Evolutionary conservation across 1,284 basidiomycete species (phyloP).

Genomic region (Trichosporon faecale): DNA sequence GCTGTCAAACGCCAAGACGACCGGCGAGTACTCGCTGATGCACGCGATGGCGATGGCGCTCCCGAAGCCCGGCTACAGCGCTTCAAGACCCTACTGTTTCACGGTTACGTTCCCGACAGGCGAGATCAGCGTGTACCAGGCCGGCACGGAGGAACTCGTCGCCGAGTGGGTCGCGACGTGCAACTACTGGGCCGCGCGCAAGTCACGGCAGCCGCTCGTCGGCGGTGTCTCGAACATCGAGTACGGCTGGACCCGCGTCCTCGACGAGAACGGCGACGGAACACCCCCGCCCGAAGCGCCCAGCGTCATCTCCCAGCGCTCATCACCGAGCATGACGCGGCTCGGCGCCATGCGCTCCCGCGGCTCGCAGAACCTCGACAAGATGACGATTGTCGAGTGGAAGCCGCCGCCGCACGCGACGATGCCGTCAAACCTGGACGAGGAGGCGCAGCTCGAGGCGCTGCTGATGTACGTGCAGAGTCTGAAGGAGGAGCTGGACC

Average conservation of each 20-base stretch:
- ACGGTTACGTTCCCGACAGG: conserved; percentile 85
- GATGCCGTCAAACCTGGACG: conserved; percentile 78
- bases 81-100: conserved; percentile 87
- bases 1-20: conserved; percentile 84
- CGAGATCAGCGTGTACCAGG: conserved; percentile 92
- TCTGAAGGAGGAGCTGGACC: conserved; percentile 73
- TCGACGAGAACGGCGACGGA: conserved; percentile 14
- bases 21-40: conserved; percentile 75
- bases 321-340: conserved; percentile 43
- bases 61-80: conserved; percentile 84
- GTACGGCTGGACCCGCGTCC: conserved; percentile 84
- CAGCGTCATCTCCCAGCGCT: conserved; percentile 15
- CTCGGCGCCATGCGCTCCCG: conserved; percentile 18
- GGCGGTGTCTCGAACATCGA: conserved; percentile 99
- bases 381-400: conserved; percentile 89
- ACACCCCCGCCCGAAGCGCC: background rate
- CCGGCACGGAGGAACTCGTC: conserved; percentile 93
- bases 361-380: conserved; percentile 54
- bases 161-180: conserved; percentile 98
- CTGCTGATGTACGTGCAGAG: conserved; percentile 72
- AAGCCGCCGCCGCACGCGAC: conserved; percentile 79
- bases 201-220: conserved; percentile 85
- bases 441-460: conserved; percentile 85
- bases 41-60: conserved; percentile 85
- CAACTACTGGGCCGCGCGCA: conserved; percentile 97